A percentile compares a stretch with the other conserved stretches of the same genome.
Evolutionary conservation across 305 asterid genomes (phyloP).

Genomic region (Lippia alba): DNA sequence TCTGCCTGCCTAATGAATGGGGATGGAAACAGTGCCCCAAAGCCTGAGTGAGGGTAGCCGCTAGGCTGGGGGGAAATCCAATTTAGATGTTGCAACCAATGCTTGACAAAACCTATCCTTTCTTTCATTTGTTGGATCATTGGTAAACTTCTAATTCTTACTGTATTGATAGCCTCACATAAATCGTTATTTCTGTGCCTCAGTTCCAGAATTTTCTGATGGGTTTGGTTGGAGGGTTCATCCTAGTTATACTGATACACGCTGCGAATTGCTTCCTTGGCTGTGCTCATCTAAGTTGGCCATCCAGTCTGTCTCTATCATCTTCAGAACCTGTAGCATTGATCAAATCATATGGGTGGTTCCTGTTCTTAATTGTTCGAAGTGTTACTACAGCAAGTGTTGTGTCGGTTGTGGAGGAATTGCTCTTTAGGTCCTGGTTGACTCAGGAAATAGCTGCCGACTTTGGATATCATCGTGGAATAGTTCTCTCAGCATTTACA

Average conservation of each 20-base stretch:
- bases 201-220: slow-evolving; percentile 72
- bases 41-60: no score
- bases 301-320: slow-evolving; percentile 50
- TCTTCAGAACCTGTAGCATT: slow-evolving; percentile 54
- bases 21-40: neutral
- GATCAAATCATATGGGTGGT: slow-evolving; percentile 57
- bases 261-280: slow-evolving; percentile 68
- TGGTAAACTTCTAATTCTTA: slow-evolving; percentile 9
- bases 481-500: slow-evolving; percentile 74
- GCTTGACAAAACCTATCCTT: no score
- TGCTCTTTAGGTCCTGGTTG: slow-evolving; percentile 92
- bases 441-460: slow-evolving; percentile 90
- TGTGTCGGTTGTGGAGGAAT: slow-evolving; percentile 81
- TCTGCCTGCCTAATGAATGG: slow-evolving; percentile 16
- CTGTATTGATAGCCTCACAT: slow-evolving; percentile 25
- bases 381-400: slow-evolving; percentile 72
- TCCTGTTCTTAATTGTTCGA: slow-evolving; percentile 53
- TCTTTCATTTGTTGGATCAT: no score
- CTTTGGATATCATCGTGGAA: slow-evolving; percentile 76
- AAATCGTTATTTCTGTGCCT: slow-evolving; percentile 38
- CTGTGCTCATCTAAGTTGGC: slow-evolving; percentile 66
- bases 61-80: no score
- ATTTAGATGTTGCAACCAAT: no score
- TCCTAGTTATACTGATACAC: slow-evolving; percentile 70
- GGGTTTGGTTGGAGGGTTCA: slow-evolving; percentile 80